Base-by-base conservation (phyloP, 2,329 filamentous ascomycete genomes). In the Fusarium illudens region DNA sequence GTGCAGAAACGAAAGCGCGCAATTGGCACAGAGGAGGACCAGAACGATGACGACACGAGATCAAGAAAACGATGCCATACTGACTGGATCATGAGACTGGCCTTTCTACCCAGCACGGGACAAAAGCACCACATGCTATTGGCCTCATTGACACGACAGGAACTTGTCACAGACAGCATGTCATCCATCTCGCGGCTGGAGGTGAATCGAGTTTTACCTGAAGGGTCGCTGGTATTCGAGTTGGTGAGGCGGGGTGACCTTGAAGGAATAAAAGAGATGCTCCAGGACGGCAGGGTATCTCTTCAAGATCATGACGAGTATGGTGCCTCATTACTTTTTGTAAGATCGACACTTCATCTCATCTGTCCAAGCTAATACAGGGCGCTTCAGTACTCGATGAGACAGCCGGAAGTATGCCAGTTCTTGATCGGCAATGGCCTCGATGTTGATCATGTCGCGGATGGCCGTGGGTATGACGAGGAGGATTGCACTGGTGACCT, bases 231-330 rank as follows among this genome's bases (percentile, higher is more conserved):
- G 11, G 61, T 60, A 1, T 71, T 68, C 13, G 7, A 36, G 1
- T 2, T 63, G 3, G 61, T 58, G 3, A 11, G 8, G 13, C 10
- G 25, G 10, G 61, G 67, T 1, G 22, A 34, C 4, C 5, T 61
- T 7, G 6, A 32, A 10, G 39, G 59, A 8, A 33, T 66, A 2
- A 25, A 44, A 15, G n/a, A 32, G 4, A 57, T 75, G 67, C 34
- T 74, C 0, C 36, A 42, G 20, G 25, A 27, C 0, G 60, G 60
- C 1, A 13, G 53, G 4, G 72, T 71, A 1, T 71, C 68, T 5
- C 48, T 65, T 1, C 58, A 58, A 49, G 72, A 73, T 20, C 66
- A 74, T 22, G 70, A 72, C 25, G 62, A 74, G 42, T 5, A 46
- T 12, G 71, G 68, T 3, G 44, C 61, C 2, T 68, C 67, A 2